Conservation (phyloP, 768 basidiomycete species). For the Boletus subcaerulescens region DNA sequence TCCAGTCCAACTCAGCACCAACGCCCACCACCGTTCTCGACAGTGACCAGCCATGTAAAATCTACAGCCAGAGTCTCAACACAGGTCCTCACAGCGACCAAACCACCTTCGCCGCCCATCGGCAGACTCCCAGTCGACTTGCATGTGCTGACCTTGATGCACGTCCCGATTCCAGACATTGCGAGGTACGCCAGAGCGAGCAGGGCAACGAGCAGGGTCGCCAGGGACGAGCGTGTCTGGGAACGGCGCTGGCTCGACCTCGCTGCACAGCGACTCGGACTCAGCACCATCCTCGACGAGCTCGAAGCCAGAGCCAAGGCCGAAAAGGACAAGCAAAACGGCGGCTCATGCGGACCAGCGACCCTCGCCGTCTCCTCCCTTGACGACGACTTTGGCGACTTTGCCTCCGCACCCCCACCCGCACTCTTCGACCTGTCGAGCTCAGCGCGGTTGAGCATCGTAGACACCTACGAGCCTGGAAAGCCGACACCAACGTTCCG, state of each 20-base stretch:
- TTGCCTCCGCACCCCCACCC: constrained; percentile 50
- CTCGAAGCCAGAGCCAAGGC: constrained; percentile 47
- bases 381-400: constrained; percentile 86
- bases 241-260: constrained; percentile 66
- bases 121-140: constrained; percentile 80
- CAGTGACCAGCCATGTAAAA: constrained; percentile 17
- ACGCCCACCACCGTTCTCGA: constrained; percentile 3
- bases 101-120: constrained; percentile 43
- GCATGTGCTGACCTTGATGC: constrained; percentile 68
- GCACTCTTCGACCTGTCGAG: constrained; percentile 21
- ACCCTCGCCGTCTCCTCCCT: constrained; percentile 48
- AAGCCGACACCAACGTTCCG: constrained; percentile 38
- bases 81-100: constrained; percentile 17
- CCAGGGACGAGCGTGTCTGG: constrained; percentile 78
- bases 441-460: constrained; percentile 7
- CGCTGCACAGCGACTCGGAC: constrained; percentile 42
- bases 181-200: constrained; percentile 69
- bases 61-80: not conserved
- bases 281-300: constrained; percentile 52
- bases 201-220: constrained; percentile 59
- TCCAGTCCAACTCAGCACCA: constrained; percentile 31
- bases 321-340: constrained; percentile 31
- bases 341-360: constrained; percentile 49
- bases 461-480: constrained; percentile 19
- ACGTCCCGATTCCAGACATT: constrained; percentile 78